Conservation (phyloP, 192 early-diverging fungal genomes). For the Entrophospora sp. region DNA sequence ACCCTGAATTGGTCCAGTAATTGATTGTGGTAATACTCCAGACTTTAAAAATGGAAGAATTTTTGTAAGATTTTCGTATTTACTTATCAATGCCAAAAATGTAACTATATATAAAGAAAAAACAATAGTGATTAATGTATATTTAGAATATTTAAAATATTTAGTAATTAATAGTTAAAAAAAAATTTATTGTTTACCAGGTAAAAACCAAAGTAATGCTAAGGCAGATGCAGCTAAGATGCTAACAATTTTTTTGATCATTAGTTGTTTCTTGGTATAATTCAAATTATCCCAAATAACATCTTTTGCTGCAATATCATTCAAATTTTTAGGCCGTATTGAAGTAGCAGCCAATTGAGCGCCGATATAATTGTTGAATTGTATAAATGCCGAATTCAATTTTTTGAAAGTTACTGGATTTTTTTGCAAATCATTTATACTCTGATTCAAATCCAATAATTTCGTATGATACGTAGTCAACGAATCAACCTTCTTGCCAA, state of each 20-base stretch:
- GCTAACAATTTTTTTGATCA: conserved; percentile 48
- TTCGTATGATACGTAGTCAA: conserved; percentile 36
- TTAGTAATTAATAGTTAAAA: neutral
- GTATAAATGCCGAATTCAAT: conserved; percentile 68
- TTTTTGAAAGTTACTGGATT: conserved; percentile 22
- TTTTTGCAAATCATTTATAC: conserved; percentile 34
- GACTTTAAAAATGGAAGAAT: conserved; percentile 37
- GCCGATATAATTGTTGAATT: conserved; percentile 64
- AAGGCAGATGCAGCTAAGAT: conserved; percentile 43
- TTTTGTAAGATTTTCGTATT: conserved; percentile 35
- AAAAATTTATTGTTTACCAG: conserved; percentile 34
- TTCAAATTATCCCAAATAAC: conserved; percentile 78
- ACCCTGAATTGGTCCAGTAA: conserved; percentile 45
- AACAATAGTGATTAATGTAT: conserved; percentile 9
- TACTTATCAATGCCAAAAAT: conserved; percentile 44
- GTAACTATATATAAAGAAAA: conserved; percentile 30
- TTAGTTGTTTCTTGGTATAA: conserved; percentile 37
- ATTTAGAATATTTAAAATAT: neutral
- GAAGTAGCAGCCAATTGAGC: conserved; percentile 73
- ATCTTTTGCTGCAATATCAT: conserved; percentile 61
- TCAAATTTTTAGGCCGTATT: conserved; percentile 51
- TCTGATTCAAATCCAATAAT: conserved; percentile 36
- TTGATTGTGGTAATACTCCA: conserved; percentile 23
- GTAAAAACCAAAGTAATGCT: conserved; percentile 63
- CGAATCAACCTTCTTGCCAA: conserved; percentile 60